A percentile compares a stretch with the other conserved stretches of the same genome.
Evolutionary conservation across 345 rosid genomes (phyloP).

Genomic region (Linum trigynum): DNA sequence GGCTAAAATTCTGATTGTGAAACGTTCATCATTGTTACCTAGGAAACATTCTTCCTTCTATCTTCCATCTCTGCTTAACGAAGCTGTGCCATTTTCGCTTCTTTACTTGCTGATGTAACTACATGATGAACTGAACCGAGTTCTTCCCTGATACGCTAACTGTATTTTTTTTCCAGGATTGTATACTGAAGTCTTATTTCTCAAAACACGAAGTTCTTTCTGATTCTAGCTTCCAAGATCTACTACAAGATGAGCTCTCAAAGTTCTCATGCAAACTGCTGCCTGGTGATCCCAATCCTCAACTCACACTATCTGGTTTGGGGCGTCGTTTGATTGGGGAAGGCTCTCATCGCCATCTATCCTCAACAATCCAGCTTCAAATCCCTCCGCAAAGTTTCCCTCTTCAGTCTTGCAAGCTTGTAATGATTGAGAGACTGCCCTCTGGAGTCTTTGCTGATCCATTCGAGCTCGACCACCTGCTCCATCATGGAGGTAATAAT

Average conservation of each 20-base stretch:
- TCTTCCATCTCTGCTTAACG: neutral
- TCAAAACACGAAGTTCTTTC: slow-evolving; percentile 29
- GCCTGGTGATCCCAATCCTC: slow-evolving; percentile 16
- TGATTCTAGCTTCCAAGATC: slow-evolving; percentile 41
- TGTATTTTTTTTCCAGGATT: slow-evolving; percentile 14
- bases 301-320: slow-evolving; percentile 24
- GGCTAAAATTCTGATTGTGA: too few relatives aligned
- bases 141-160: slow-evolving; percentile 4
- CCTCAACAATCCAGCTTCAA: slow-evolving; percentile 41
- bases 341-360: slow-evolving; percentile 78
- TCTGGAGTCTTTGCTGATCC: slow-evolving; percentile 83
- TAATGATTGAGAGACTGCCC: slow-evolving; percentile 63
- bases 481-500: slow-evolving; percentile 37
- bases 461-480: slow-evolving; percentile 73
- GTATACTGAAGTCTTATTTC: slow-evolving; percentile 51
- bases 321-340: slow-evolving; percentile 51
- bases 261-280: slow-evolving; percentile 22
- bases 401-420: slow-evolving; percentile 28
- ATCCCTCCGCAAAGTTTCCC: slow-evolving; percentile 18
- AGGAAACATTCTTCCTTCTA: neutral
- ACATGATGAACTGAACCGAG: neutral
- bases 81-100: neutral
- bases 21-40: too few relatives aligned
- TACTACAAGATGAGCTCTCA: slow-evolving; percentile 23
- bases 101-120: neutral